phyloP scores from a whole-genome alignment of 192 early-diverging fungal species.

The Linnemannia exigua region DNA sequence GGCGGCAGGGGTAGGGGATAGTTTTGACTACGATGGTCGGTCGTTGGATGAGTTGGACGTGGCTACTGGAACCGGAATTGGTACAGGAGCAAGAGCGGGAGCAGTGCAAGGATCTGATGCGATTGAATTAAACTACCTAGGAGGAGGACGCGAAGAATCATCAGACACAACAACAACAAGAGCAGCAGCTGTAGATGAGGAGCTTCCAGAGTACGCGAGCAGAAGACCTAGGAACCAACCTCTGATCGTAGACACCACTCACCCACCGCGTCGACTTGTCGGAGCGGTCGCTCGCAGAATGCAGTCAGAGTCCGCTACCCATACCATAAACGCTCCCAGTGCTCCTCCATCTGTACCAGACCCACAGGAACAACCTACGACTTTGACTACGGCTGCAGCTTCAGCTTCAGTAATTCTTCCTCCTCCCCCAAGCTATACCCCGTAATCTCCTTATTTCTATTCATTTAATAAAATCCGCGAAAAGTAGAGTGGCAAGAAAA shows the following conservation, averaged over 20 bases:
- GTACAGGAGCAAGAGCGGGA: background rate
- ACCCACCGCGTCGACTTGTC: conserved; percentile 10
- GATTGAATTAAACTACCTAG: background rate
- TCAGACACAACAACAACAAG: no score
- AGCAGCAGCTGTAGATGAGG: background rate
- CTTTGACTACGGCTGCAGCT: background rate
- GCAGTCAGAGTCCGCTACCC: background rate
- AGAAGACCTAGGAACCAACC: conserved; percentile 10
- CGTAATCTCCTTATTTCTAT: background rate
- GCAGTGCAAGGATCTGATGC: background rate
- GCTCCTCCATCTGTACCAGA: background rate
- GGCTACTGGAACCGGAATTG: background rate
- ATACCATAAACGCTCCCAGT: background rate
- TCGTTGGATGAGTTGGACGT: background rate
- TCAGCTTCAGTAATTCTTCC: background rate
- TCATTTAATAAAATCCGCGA: background rate
- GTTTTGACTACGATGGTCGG: background rate
- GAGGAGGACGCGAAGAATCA: background rate
- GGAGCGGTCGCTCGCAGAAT: conserved; percentile 13
- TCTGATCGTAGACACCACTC: conserved; percentile 10
- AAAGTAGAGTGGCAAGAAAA: background rate
- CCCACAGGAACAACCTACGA: background rate
- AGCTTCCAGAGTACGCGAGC: conserved; percentile 10
- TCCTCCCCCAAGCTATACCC: background rate
- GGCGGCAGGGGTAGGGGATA: background rate